Evolutionary conservation across 148 eudicot genomes (phyloP).

Genomic region (Chenopodium formosanum): DNA sequence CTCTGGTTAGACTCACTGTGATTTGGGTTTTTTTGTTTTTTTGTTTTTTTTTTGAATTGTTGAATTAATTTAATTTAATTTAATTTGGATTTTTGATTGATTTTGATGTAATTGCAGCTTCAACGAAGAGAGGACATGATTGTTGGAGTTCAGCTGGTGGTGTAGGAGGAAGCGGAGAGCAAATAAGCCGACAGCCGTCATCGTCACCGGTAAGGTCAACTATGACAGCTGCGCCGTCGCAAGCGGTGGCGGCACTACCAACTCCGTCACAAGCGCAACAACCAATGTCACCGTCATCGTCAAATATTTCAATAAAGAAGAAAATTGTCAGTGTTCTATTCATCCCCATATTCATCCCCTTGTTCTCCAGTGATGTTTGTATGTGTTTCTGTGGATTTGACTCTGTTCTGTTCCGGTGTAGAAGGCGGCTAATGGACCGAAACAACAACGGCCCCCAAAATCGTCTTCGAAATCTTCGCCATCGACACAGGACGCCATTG

Average conservation of each 20-base stretch:
- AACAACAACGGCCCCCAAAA: conserved; percentile 52
- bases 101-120: conserved; percentile 40
- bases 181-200: conserved; percentile 44
- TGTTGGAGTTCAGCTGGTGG: conserved; percentile 52
- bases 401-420: conserved; percentile 36
- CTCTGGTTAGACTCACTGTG: conserved; percentile 45
- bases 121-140: conserved; percentile 79
- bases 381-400: conserved; percentile 5
- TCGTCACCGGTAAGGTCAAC: conserved; percentile 61
- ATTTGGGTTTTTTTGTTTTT: no score
- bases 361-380: no score
- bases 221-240: conserved; percentile 24
- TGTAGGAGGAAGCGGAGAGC: conserved; percentile 37
- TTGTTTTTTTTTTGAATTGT: no score
- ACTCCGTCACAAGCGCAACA: conserved; percentile 30
- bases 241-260: conserved; percentile 21
- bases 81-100: not conserved
- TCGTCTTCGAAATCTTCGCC: conserved; percentile 53
- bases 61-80: not conserved
- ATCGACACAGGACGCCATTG: conserved; percentile 79
- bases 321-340: conserved; percentile 56
- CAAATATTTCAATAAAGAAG: conserved; percentile 60
- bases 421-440: conserved; percentile 57
- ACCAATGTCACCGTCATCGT: conserved; percentile 75
- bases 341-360: not conserved